Conservation (phyloP, 2,329 filamentous ascomycete species). For the Phialophora expanda region DNA sequence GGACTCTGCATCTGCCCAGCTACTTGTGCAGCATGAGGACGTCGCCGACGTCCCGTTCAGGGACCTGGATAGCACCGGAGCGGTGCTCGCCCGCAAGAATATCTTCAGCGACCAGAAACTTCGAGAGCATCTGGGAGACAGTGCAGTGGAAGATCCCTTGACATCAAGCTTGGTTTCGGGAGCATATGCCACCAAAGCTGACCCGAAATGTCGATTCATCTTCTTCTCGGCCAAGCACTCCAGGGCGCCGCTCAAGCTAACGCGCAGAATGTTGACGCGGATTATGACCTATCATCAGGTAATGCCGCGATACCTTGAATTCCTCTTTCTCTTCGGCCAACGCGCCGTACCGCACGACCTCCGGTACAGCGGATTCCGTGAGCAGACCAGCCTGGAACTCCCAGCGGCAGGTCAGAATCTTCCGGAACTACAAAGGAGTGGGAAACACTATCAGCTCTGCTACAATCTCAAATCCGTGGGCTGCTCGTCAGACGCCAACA, state of each 20-base stretch:
- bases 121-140: neutral
- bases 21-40: neutral
- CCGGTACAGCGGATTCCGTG: slow-evolving; percentile 47
- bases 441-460: slow-evolving; percentile 46
- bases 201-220: neutral
- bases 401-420: slow-evolving; percentile 47
- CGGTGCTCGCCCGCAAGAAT: neutral
- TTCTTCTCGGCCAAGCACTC: slow-evolving; percentile 11
- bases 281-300: slow-evolving; percentile 48
- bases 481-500: slow-evolving; percentile 16
- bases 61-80: neutral
- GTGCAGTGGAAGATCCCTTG: neutral
- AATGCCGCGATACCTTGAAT: slow-evolving; percentile 50
- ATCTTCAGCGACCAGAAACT: neutral
- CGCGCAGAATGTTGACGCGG: slow-evolving; percentile 38
- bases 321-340: slow-evolving; percentile 47
- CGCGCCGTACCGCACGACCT: slow-evolving; percentile 43
- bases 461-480: slow-evolving; percentile 48
- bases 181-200: neutral
- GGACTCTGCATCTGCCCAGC: neutral
- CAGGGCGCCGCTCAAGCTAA: slow-evolving; percentile 30
- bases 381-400: slow-evolving; percentile 42
- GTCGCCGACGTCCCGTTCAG: neutral
- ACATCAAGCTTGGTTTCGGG: neutral
- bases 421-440: slow-evolving; percentile 46